Evolutionary conservation across 176 grass and related monocot genomes (phyloP), one percentile per base, ranked within the genome.

Genomic region (Rhynchospora breviuscula): DNA sequence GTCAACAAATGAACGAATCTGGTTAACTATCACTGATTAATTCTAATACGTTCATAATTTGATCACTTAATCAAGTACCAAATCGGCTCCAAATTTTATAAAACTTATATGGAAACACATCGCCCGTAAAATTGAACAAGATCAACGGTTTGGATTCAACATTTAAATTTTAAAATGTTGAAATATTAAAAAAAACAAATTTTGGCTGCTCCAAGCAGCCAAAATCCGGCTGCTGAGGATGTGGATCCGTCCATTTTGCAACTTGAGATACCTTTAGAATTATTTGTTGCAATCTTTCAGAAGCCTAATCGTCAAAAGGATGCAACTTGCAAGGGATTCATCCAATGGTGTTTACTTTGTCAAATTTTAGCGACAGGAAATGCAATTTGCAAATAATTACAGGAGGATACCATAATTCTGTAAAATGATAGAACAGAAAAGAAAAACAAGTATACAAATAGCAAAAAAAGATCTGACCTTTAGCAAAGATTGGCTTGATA

Each of bases 391-490:
- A 40, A 74, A 57, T 78, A 53, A 82, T 52, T 33, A 25, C 47
- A 44, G 51, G 72, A 35, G 52, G 51, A 56, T 57, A 8, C 7
- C 26, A 47, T 3, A 73, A 67, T 79, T 81, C 43, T 59, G 13
- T 13, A 49, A 49, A 40, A 40, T 5, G 4, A 40, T 40, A 40
- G 4, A 40, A 40, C 35, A 40, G 35, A 40, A 40, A 54, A 67
- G 0, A 15, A 15, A 57, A 45, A 5, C 2, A 26, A 9, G 53
- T 74, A 17, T 67, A 45, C 59, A 3, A 18, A 45, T 18, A 6
- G 45, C 21, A 13, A 12, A 79, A 13, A 25, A 86, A 79, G 68
- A 79, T 64, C 48, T 66, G 64, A 90, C 88, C 85, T 90, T 90
- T 59, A 23, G 23, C 43, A 87, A 35, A 29, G 21, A 81, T 73